Evolutionary conservation across 2,329 filamentous ascomycete species (phyloP).

Genomic region (Parascedosporium putredinis): DNA sequence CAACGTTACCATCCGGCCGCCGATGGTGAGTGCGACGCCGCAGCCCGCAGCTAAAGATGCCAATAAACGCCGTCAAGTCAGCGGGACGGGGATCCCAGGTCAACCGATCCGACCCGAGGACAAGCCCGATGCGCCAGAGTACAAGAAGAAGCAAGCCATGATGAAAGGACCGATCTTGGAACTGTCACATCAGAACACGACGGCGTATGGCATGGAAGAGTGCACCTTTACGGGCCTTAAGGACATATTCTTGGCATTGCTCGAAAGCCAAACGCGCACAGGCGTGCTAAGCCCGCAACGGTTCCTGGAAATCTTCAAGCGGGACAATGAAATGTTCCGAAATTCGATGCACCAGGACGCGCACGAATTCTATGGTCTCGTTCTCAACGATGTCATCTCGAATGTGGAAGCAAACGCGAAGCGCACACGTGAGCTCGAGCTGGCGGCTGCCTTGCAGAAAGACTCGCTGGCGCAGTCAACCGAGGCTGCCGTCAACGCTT

Average conservation of each 20-base stretch:
- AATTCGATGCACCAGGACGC: conserved; percentile 98
- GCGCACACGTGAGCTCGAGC: conserved; percentile 40
- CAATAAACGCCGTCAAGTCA: conserved; percentile 43
- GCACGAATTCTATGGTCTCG: conserved; percentile 88
- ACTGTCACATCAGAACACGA: conserved; percentile 69
- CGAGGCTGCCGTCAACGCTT: conserved; percentile 24
- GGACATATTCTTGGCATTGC: conserved; percentile 88
- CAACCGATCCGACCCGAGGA: conserved; percentile 66
- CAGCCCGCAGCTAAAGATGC: conserved; percentile 36
- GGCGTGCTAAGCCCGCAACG: conserved; percentile 87
- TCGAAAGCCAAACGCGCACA: conserved; percentile 68
- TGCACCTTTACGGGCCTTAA: conserved; percentile 90
- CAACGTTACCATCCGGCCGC: conserved; percentile 50
- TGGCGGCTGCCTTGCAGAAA: conserved; percentile 35
- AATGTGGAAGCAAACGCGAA: conserved; percentile 85
- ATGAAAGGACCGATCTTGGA: conserved; percentile 78
- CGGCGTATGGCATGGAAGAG: conserved; percentile 83
- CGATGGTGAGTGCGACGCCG: conserved; percentile 24
- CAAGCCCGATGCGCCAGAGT: conserved; percentile 88
- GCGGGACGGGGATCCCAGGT: conserved; percentile 42
- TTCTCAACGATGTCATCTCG: conserved; percentile 91
- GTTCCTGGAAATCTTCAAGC: conserved; percentile 86
- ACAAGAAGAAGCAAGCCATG: conserved; percentile 95
- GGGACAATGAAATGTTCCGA: conserved; percentile 94
- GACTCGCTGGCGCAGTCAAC: conserved; percentile 11